These are phyloP conservation scores for Brasilioporus rufonigricans DNA, from an alignment of 768 basidiomycete species.

Conservation along the genomic window DNA sequence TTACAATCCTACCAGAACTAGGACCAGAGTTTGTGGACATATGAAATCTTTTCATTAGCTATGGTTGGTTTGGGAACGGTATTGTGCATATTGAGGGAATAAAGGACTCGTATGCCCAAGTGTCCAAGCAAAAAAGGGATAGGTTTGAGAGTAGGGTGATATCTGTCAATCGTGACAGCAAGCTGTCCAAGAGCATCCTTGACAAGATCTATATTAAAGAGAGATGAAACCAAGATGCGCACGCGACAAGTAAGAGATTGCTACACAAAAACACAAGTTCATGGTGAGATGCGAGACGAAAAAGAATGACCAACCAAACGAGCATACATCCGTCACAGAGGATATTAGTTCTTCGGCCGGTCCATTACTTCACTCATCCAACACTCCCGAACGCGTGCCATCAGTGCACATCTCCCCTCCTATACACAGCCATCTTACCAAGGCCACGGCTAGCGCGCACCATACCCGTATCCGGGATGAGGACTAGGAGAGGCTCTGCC, in stretches of 20 bases:
- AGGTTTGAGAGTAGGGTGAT: constrained; percentile 9
- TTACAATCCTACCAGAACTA: background rate
- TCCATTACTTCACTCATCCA: constrained; percentile 16
- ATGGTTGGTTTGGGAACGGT: constrained; percentile 18
- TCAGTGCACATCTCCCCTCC: background rate
- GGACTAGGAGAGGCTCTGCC: constrained; percentile 47
- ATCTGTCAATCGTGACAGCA: constrained; percentile 11
- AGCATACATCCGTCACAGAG: constrained; percentile 21
- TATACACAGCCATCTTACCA: background rate
- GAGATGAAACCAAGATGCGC: constrained; percentile 20
- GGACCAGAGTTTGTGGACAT: constrained; percentile 3
- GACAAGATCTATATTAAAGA: constrained; percentile 24
- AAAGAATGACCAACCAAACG: constrained; percentile 24
- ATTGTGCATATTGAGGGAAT: constrained; percentile 27
- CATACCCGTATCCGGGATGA: constrained; percentile 43
- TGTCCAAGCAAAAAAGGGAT: constrained; percentile 15
- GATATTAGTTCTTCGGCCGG: constrained; percentile 13
- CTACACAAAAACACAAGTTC: constrained; percentile 11
- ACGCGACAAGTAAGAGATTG: constrained; percentile 6
- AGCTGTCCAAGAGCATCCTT: constrained; percentile 17
- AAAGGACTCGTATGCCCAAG: constrained; percentile 21
- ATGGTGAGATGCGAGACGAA: constrained; percentile 8
- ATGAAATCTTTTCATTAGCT: constrained; percentile 25
- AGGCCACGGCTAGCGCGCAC: constrained; percentile 24
- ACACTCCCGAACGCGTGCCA: constrained; percentile 11